Base-by-base conservation (phyloP, 2,329 filamentous ascomycete genomes). In the Xylaria sp. region DNA sequence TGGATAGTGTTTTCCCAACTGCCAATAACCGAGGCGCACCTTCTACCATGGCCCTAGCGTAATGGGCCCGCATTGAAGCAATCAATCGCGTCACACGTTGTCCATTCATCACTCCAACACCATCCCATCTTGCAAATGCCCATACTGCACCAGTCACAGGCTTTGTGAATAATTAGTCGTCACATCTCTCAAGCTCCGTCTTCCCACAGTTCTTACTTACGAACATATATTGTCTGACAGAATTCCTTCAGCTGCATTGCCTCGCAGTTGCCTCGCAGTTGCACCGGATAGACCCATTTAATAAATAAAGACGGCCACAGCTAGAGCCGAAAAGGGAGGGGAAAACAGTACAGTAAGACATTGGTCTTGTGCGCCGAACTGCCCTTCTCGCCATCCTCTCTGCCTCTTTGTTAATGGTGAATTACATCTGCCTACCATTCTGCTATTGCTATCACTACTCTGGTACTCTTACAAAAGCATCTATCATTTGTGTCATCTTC, bases 371-470 rank as follows among this genome's bases (percentile, higher is more conserved):
- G 46, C 46, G 19, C 41, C 23, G 31, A 37, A 29, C 44, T 52
- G 23, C 41, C 27, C 29, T 31, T 7, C 37, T 49, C 35, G 35
- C 54, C 43, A 38, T 53, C 51, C 23, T 54, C 27, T 41, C 38
- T 35, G 6, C 37, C 43, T 52, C 49, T 58, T 61, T 64, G 53
- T 58, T n/a, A 38, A 58, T 51, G 54, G 49, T 62, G 54, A 58
- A 62, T 59, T 57, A 31, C 37, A 44, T 54, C 49, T 54, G 19
- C 48, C 48, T 48, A 23, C 41, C 41, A 21, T 31, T n/a, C 47
- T 27, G 9, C 31, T 11, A 47, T 21, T 8, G 7, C 15, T 19
- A n/a, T 37, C n/a, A 9, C 51, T 21, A 41, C 21, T 35, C 38
- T 31, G 35, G 10, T 10, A 9, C 29, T 7, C 35, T 44, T 31